A percentile compares a stretch with the other conserved stretches of the same genome.
These are phyloP conservation scores for Filosporella fistucella DNA, from an alignment of 495 filamentous ascomycete genomes.

Conservation along the genomic window DNA sequence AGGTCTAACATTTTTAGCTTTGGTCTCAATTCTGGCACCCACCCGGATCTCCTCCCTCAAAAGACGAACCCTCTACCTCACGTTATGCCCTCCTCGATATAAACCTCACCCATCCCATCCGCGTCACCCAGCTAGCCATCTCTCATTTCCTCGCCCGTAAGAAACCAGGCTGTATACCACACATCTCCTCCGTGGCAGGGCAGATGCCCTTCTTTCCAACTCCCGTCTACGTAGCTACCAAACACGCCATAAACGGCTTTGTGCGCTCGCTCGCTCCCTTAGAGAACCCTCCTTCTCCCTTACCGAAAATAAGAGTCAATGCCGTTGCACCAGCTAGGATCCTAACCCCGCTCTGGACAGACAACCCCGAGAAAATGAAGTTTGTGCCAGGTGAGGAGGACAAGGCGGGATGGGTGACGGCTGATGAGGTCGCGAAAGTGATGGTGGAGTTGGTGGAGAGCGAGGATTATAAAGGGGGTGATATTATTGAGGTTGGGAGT, in stretches of 20 bases:
- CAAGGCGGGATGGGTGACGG: slow-evolving; percentile 60
- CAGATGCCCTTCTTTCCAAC: slow-evolving; percentile 43
- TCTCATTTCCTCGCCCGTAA: slow-evolving; percentile 39
- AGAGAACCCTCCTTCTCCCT: slow-evolving; percentile 24
- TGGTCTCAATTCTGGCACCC: slow-evolving; percentile 23
- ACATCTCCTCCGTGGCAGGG: slow-evolving; percentile 59
- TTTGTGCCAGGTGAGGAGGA: slow-evolving; percentile 29
- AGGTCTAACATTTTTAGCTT: slow-evolving; percentile 2
- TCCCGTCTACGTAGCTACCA: slow-evolving; percentile 59
- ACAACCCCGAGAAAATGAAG: slow-evolving; percentile 60
- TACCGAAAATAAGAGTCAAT: slow-evolving; percentile 57
- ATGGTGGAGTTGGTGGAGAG: slow-evolving; percentile 59
- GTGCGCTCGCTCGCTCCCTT: slow-evolving; percentile 50
- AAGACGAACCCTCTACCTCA: slow-evolving; percentile 37
- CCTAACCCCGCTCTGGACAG: slow-evolving; percentile 65
- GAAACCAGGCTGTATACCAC: slow-evolving; percentile 35
- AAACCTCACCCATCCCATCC: slow-evolving; percentile 67
- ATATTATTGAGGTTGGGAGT: slow-evolving; percentile 56
- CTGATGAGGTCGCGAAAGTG: slow-evolving; percentile 60
- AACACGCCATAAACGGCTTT: slow-evolving; percentile 56
- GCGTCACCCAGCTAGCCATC: slow-evolving; percentile 60
- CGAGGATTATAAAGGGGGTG: slow-evolving; percentile 34
- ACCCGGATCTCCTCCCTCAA: slow-evolving; percentile 31
- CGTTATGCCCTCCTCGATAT: slow-evolving; percentile 59
- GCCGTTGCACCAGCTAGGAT: slow-evolving; percentile 64